phyloP scores from a whole-genome alignment of 257 asterid genomes.

The Gentiana straminea region DNA sequence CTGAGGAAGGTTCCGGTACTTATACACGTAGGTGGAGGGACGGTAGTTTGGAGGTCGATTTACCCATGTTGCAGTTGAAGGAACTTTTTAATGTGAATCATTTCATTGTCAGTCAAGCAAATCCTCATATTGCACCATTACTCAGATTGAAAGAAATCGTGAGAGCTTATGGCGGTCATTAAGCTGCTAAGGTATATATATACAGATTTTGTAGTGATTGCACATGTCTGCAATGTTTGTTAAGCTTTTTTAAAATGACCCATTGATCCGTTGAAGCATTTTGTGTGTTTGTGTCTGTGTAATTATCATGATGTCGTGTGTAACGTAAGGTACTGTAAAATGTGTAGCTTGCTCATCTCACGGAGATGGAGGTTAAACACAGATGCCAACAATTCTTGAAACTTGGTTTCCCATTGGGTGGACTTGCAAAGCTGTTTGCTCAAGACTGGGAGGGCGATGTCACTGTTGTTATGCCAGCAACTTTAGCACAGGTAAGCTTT shows the following conservation, averaged over 20 bases:
- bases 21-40: slow-evolving; percentile 91
- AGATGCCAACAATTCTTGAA: slow-evolving; percentile 77
- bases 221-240: background rate
- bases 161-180: slow-evolving; percentile 86
- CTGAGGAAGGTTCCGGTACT: slow-evolving; percentile 54
- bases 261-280: too few species aligned
- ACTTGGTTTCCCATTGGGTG: slow-evolving; percentile 86
- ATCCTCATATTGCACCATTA: slow-evolving; percentile 91
- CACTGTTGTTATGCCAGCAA: slow-evolving; percentile 93
- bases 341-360: slow-evolving; percentile 73
- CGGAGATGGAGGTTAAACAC: slow-evolving; percentile 98
- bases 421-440: slow-evolving; percentile 85
- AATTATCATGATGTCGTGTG: too few species aligned
- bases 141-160: slow-evolving; percentile 80
- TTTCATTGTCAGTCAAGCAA: slow-evolving; percentile 93
- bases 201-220: background rate
- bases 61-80: slow-evolving; percentile 95
- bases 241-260: background rate
- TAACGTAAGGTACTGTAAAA: background rate
- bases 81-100: slow-evolving; percentile 96
- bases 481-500: slow-evolving; percentile 76
- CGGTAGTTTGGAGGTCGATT: slow-evolving; percentile 93
- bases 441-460: slow-evolving; percentile 99
- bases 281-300: too few species aligned
- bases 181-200: slow-evolving; percentile 76